A percentile compares a stretch with the other conserved stretches of the same genome.
phyloP scores from a whole-genome alignment of 78 protist species.

The Dictyostelium purpureum region DNA sequence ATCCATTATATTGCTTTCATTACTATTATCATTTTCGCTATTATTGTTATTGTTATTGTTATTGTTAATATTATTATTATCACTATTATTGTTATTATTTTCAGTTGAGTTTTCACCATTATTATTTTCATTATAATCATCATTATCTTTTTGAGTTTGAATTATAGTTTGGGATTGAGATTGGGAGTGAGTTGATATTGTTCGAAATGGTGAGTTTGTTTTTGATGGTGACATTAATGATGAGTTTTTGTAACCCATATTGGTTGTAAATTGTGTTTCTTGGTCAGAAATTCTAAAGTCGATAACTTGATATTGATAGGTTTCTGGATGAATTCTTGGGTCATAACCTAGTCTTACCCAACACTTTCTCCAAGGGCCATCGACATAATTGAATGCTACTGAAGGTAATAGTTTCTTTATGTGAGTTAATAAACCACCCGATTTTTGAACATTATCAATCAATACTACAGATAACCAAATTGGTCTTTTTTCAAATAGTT shows the following conservation, averaged over 20 bases:
- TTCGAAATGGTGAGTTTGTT: neutral
- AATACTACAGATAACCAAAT: neutral
- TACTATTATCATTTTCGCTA: neutral
- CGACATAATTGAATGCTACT: slow-evolving; percentile 5
- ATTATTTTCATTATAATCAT: neutral
- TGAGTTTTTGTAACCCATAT: too few species aligned
- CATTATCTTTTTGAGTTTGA: neutral
- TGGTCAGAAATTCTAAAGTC: slow-evolving; percentile 16
- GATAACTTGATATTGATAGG: slow-evolving; percentile 3
- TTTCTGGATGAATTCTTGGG: slow-evolving; percentile 17
- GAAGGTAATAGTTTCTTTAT: neutral
- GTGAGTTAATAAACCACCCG: neutral
- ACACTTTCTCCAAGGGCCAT: slow-evolving; percentile 58
- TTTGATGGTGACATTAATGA: neutral
- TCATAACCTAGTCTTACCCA: slow-evolving; percentile 32
- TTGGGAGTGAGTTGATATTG: too few species aligned
- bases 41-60: neutral
- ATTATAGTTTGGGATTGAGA: too few species aligned
- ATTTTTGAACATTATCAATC: slow-evolving; percentile 3
- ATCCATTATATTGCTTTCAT: too few species aligned
- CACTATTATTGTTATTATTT: neutral
- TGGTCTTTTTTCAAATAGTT: slow-evolving; percentile 39
- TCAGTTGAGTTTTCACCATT: neutral
- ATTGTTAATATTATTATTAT: neutral
- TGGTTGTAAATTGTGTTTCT: neutral